Base-by-base conservation (phyloP, 495 filamentous ascomycete genomes). In the Trichoderma gamsii region DNA sequence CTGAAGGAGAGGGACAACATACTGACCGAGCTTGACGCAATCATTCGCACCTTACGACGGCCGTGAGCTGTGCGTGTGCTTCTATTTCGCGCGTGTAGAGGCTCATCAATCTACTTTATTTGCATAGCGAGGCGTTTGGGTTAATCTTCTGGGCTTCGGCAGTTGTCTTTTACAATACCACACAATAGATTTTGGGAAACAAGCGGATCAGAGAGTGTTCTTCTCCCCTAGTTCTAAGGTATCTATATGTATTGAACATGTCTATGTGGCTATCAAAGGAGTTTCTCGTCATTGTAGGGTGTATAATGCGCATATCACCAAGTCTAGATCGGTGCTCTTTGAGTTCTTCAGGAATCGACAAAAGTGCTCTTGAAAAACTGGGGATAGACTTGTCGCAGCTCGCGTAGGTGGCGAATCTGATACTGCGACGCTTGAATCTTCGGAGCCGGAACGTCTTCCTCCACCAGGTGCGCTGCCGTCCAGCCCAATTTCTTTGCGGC, bases 391-490 rank as follows among this genome's bases (percentile, higher is more conserved):
- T 76, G 74, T 63, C 90, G 82, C 67, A 97, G 77, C 72, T 96
- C 89, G 69, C 91, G 84, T 32, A 97, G 79, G 68, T 84, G 83
- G 38, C 82, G 80, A 69, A 97, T 87, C 72, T 89, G 84, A 73
- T 89, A 87, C 69, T 89, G 84, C 49, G 86, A 87, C 11, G 88
- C 89, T 61, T 78, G 85, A 5, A 78, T 80, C 35, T 73, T 73
- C 0, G 92, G 92, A 18, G 80, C 72, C 29, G 83, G 79, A 49
- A 89, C 76, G 1, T 79, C 83, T 12, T 89, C 84, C 72, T 97
- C 93, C 0, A 97, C 84, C n/a, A 96, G 80, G 75, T 97, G 92
- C 38, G 82, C 89, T 0, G 87, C 81, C 2, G 82, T 88, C 93
- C 93, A 97, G 15, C 93, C 93, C 41, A 93, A 80, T 38, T 84